Percentiles rank a stretch among this genome's conserved stretches.
Conservation (phyloP, 805 yeast species). For the Nakazawaea anatomiae region DNA sequence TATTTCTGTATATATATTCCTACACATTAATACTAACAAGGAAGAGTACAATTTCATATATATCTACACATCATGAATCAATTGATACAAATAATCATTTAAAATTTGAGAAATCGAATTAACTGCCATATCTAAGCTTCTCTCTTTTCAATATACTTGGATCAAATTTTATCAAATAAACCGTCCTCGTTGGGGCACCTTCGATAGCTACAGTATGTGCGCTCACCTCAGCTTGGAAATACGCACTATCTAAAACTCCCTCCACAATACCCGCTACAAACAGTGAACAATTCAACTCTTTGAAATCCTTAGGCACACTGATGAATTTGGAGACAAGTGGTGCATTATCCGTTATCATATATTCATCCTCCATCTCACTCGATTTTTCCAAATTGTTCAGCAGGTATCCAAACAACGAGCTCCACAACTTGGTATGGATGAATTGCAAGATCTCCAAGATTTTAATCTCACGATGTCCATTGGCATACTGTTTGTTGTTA, state of each 20-base stretch:
- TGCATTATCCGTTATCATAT: slow-evolving; percentile 72
- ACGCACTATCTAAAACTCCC: slow-evolving; percentile 70
- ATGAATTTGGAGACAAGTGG: slow-evolving; percentile 71
- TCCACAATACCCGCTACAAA: slow-evolving; percentile 82
- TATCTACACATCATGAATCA: too few species aligned
- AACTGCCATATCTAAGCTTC: slow-evolving; percentile 30
- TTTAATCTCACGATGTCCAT: slow-evolving; percentile 52
- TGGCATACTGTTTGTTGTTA: slow-evolving; percentile 17
- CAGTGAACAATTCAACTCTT: slow-evolving; percentile 74
- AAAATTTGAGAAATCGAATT: background rate
- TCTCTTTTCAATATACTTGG: slow-evolving; percentile 52
- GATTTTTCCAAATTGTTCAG: slow-evolving; percentile 42
- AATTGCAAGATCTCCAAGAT: slow-evolving; percentile 74
- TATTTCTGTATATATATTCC: background rate
- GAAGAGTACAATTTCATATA: too few species aligned
- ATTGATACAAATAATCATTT: too few species aligned
- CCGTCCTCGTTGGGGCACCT: slow-evolving; percentile 59
- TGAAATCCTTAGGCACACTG: slow-evolving; percentile 73
- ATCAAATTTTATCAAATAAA: slow-evolving; percentile 69
- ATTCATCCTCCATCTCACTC: slow-evolving; percentile 56
- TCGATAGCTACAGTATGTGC: slow-evolving; percentile 73
- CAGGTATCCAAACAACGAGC: slow-evolving; percentile 63
- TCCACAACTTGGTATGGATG: slow-evolving; percentile 71
- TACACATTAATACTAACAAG: too few species aligned
- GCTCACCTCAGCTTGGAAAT: slow-evolving; percentile 70